A percentile compares a stretch with the other conserved stretches of the same genome.
These are phyloP conservation scores for Trametes sanguinea DNA, from an alignment of 768 basidiomycete species.

Conservation along the genomic window DNA sequence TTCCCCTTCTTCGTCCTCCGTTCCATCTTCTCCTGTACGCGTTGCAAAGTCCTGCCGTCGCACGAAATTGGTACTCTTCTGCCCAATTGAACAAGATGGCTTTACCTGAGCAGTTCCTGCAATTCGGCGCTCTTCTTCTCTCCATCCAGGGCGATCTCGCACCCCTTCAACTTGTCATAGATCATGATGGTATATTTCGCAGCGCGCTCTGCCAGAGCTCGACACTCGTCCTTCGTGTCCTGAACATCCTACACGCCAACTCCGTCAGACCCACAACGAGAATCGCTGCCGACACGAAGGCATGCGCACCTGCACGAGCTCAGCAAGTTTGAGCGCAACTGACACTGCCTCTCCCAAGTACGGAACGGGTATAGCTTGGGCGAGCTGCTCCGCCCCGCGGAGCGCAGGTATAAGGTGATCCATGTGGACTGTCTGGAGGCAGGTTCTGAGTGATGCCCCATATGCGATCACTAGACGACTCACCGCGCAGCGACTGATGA, in stretches of 20 bases:
- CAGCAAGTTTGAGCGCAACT: background rate
- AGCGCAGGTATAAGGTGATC: background rate
- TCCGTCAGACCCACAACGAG: background rate
- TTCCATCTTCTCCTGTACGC: background rate
- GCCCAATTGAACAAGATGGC: background rate
- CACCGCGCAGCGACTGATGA: background rate
- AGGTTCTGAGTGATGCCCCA: background rate
- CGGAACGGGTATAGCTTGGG: background rate
- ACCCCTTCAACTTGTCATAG: background rate
- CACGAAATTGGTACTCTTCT: background rate
- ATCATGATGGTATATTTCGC: background rate
- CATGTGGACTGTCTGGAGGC: background rate
- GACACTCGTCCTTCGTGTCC: background rate
- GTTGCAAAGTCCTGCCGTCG: background rate
- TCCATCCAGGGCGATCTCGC: conserved; percentile 1
- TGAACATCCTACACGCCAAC: background rate
- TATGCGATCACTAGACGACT: background rate
- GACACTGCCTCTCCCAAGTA: background rate
- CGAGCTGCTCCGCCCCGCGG: background rate
- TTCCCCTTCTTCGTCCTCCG: background rate
- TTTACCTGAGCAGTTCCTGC: background rate
- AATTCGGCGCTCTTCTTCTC: background rate
- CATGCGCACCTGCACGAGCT: conserved; percentile 1
- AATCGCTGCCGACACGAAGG: background rate
- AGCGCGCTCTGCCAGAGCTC: background rate